phyloP scores from a whole-genome alignment of 1,284 basidiomycete species.

The Papiliotrema flavescens region DNA sequence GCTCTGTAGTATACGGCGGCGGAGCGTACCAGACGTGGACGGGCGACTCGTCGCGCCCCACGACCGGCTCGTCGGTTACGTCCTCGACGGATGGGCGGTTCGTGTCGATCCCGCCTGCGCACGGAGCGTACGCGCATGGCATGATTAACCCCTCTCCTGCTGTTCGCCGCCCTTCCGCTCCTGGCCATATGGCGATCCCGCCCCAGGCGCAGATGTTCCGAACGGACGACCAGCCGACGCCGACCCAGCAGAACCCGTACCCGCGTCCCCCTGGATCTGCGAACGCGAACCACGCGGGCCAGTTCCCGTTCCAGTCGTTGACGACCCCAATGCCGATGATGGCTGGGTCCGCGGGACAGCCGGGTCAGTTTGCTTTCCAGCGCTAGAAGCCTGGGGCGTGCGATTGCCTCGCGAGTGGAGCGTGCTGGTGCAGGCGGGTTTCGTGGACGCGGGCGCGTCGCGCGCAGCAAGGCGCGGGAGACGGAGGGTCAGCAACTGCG shows the following conservation, averaged over 20 bases:
- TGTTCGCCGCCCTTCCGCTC: conserved; percentile 22
- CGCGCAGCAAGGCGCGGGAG: too few relatives aligned
- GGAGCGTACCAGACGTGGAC: background rate
- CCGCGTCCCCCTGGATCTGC: conserved; percentile 8
- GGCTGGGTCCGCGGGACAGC: background rate
- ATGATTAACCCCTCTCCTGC: conserved; percentile 1
- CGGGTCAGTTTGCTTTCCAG: conserved; percentile 50
- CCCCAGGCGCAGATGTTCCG: conserved; percentile 15
- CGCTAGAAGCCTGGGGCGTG: conserved; percentile 14
- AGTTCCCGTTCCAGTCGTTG: conserved; percentile 15
- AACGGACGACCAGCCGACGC: conserved; percentile 26
- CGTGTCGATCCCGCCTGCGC: conserved; percentile 2
- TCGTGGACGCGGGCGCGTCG: too few relatives aligned
- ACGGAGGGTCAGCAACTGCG: too few relatives aligned
- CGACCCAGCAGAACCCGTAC: conserved; percentile 30
- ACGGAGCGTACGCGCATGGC: conserved; percentile 4
- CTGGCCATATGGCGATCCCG: conserved; percentile 27
- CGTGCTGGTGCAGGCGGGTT: background rate
- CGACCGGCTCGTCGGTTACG: conserved; percentile 22
- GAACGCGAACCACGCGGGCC: background rate
- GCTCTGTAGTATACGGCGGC: conserved; percentile 8
- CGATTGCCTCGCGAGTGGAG: too few relatives aligned
- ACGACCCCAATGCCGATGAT: conserved; percentile 11
- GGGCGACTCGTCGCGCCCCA: conserved; percentile 16
- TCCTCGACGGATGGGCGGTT: conserved; percentile 20